Evolutionary conservation across 805 yeast genomes (phyloP).

Genomic region (Jamesozyma spencerorum): DNA sequence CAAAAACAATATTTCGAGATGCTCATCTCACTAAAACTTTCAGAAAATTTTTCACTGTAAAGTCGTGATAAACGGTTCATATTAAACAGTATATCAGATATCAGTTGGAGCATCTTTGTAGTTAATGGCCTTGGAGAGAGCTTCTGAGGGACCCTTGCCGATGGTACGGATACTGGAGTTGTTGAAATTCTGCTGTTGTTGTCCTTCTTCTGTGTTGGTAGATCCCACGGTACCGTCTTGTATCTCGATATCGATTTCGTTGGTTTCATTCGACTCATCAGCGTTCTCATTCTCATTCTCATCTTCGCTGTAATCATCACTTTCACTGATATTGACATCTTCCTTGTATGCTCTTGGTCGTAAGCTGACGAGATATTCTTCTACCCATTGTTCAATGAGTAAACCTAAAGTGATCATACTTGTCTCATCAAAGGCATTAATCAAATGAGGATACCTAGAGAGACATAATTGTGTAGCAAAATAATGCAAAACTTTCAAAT

Average conservation of each 20-base stretch:
- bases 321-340: slow-evolving; percentile 1
- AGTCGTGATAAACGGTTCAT: neutral
- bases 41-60: neutral
- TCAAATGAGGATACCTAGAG: slow-evolving; percentile 23
- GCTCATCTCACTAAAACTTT: neutral
- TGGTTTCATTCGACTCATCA: slow-evolving; percentile 1
- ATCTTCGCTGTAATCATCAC: slow-evolving; percentile 1
- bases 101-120: slow-evolving; percentile 23
- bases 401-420: slow-evolving; percentile 31
- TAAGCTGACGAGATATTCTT: slow-evolving; percentile 19
- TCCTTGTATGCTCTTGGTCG: slow-evolving; percentile 5
- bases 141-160: slow-evolving; percentile 15
- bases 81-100: slow-evolving; percentile 11
- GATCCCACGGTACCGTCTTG: no score
- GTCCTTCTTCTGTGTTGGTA: no score
- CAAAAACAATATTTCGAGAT: neutral
- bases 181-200: no score
- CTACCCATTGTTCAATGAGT: slow-evolving; percentile 32
- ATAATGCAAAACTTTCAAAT: slow-evolving; percentile 31
- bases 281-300: slow-evolving; percentile 3
- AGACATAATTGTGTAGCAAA: slow-evolving; percentile 27
- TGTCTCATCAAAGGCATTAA: slow-evolving; percentile 30
- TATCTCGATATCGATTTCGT: slow-evolving; percentile 2
- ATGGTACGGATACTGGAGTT: neutral
- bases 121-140: slow-evolving; percentile 17